phyloP scores from a whole-genome alignment of 2,329 filamentous ascomycete species.

The Pseudocercospora pini-densiflorae region DNA sequence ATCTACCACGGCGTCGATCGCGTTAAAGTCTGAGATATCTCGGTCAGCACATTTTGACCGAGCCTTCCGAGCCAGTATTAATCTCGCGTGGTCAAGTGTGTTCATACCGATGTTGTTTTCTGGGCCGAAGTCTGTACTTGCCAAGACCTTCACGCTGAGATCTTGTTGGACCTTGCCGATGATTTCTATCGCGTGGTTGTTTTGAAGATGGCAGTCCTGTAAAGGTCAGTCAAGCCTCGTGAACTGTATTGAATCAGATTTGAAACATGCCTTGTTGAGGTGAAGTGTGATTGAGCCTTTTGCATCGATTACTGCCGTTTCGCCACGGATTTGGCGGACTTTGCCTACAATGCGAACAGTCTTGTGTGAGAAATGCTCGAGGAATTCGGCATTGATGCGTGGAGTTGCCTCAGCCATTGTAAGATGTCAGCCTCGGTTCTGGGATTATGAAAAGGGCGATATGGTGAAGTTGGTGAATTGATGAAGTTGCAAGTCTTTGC shows the following conservation, averaged over 20 bases:
- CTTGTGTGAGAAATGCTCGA: slow-evolving; percentile 71
- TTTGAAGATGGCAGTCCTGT: slow-evolving; percentile 72
- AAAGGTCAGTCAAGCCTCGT: background rate
- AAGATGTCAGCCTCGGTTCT: background rate
- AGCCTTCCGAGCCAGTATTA: background rate
- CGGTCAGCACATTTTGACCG: background rate
- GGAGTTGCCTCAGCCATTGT: slow-evolving; percentile 76
- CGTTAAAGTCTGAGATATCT: slow-evolving; percentile 67
- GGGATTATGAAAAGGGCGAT: no score
- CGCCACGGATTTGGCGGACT: slow-evolving; percentile 80
- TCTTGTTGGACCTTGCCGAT: slow-evolving; percentile 81
- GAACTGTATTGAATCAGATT: background rate
- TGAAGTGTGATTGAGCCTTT: slow-evolving; percentile 74
- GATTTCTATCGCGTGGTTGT: slow-evolving; percentile 73
- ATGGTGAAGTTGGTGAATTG: no score
- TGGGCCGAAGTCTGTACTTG: slow-evolving; percentile 69
- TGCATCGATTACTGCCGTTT: slow-evolving; percentile 78
- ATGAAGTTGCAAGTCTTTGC: no score
- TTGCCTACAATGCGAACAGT: slow-evolving; percentile 87
- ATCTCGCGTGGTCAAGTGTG: background rate
- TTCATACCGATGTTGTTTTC: slow-evolving; percentile 63
- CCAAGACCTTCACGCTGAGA: slow-evolving; percentile 71
- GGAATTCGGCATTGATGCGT: slow-evolving; percentile 79
- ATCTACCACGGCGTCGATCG: slow-evolving; percentile 80
- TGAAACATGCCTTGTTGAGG: slow-evolving; percentile 69